Base-by-base conservation (phyloP, 805 yeast species). In the Suhomyces sp. region DNA sequence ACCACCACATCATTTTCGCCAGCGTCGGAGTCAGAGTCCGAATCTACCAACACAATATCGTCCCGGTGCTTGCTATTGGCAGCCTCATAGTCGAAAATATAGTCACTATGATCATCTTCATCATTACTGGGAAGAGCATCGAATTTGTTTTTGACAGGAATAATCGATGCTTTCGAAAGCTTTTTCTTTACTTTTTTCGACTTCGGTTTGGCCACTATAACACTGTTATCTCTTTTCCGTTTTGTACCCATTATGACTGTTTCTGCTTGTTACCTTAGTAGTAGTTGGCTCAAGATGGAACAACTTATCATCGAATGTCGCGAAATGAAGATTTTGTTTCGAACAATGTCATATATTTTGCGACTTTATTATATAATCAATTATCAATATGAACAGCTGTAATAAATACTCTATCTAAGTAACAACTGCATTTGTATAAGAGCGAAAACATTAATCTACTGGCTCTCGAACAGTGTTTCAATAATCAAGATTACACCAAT, bases 31-130 rank as follows among this genome's bases (percentile, higher is more conserved):
- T 47, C 49, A 9, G 44, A 50, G 3, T 57, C 58, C 1, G 58
- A 51, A 23, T 63, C 68, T 9, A 61, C 53, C 25, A 66, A 41
- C 2, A 59, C 59, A 6, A 60, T 39, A 12, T 60, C 68, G 34
- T 32, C 36, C 39, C 20, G 30, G 40, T 13, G 41, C 46, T 21
- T 23, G 15, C 27, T 23, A 34, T 46, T 21, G 37, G 36, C 24
- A 16, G 39, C 43, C 12, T 47, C 46, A 37, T 47, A 50, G 39
- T 56, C 57, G 30, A 45, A 53, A 15, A 50, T 39, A n/a, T 40
- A 22, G 31, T 53, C 56, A 13, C 7, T 19, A 12, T 57, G 35
- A 6, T 54, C 50, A 4, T 46, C 57, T 11, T 42, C 42, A 10
- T 51, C 53, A 17, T 33, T 35, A 18, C 44, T 27, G 14, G 51